Conservation (phyloP, 192 early-diverging fungal genomes). For the Coemansia javaensis region DNA sequence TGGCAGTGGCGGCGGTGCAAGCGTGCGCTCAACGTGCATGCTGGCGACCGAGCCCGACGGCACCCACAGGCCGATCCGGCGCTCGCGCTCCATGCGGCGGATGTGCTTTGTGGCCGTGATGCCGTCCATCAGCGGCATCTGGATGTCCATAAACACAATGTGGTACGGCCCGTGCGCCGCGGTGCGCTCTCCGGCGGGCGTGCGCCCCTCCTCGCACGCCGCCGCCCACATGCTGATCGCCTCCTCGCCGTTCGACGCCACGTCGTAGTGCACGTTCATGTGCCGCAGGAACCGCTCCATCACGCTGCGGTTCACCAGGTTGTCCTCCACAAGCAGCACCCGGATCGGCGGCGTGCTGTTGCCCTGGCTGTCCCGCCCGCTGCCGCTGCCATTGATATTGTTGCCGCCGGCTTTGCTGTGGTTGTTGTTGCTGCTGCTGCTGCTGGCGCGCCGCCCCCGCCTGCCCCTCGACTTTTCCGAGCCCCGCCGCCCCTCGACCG, state of each 20-base stretch:
- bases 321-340: constrained; percentile 80
- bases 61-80: constrained; percentile 43
- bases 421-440: no score
- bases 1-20: background rate
- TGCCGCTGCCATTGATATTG: background rate
- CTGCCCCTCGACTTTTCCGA: no score
- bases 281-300: constrained; percentile 67
- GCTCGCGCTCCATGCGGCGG: constrained; percentile 58
- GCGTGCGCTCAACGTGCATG: constrained; percentile 72
- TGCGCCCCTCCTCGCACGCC: constrained; percentile 22
- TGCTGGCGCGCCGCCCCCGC: background rate
- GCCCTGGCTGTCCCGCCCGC: constrained; percentile 3
- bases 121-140: constrained; percentile 88
- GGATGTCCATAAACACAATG: constrained; percentile 82
- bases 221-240: constrained; percentile 74
- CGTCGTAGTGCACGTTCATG: constrained; percentile 66
- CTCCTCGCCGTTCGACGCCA: constrained; percentile 75
- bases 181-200: background rate
- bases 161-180: constrained; percentile 47
- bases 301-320: constrained; percentile 68
- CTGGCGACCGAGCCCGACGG: constrained; percentile 60
- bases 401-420: background rate
- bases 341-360: constrained; percentile 53
- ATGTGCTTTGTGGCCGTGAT: constrained; percentile 80
- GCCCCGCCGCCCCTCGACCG: no score